These are phyloP conservation scores for Amauroascus niger DNA, from an alignment of 2,329 filamentous ascomycete genomes.

Conservation along the genomic window DNA sequence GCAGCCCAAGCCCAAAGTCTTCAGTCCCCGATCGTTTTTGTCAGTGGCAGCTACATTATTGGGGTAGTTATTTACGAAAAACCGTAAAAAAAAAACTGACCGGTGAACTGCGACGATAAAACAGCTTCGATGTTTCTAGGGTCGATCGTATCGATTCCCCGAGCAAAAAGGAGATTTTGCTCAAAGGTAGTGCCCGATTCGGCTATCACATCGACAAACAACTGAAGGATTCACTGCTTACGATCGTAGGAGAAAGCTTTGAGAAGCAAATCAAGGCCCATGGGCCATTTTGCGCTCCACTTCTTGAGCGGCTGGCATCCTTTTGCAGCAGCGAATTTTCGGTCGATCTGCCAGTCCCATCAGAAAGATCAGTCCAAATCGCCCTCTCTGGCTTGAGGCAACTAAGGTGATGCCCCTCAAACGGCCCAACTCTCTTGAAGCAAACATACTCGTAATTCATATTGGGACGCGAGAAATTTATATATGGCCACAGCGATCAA, in stretches of 20 bases:
- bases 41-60: not conserved
- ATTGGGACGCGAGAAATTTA: not conserved
- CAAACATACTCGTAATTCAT: not conserved
- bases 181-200: conserved; percentile 21
- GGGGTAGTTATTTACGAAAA: too few relatives aligned
- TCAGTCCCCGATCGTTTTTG: conserved; percentile 27
- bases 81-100: too few relatives aligned
- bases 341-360: conserved; percentile 1
- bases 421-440: too few relatives aligned
- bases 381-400: conserved; percentile 7
- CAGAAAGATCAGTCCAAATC: not conserved
- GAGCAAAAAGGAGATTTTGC: conserved; percentile 18
- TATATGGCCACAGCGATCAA: not conserved
- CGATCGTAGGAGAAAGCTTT: conserved; percentile 33
- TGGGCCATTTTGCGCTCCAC: conserved; percentile 26
- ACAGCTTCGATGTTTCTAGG: conserved; percentile 17
- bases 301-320: conserved; percentile 26
- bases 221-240: conserved; percentile 32
- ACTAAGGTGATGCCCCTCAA: conserved; percentile 6
- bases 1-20: conserved; percentile 39
- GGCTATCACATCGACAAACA: conserved; percentile 27
- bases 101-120: conserved; percentile 16
- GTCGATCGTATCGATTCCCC: conserved; percentile 15
- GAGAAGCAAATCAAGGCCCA: conserved; percentile 26
- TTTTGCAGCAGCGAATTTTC: not conserved